phyloP scores from a whole-genome alignment of 345 rosid genomes.

The Leavenworthia alabamica region DNA sequence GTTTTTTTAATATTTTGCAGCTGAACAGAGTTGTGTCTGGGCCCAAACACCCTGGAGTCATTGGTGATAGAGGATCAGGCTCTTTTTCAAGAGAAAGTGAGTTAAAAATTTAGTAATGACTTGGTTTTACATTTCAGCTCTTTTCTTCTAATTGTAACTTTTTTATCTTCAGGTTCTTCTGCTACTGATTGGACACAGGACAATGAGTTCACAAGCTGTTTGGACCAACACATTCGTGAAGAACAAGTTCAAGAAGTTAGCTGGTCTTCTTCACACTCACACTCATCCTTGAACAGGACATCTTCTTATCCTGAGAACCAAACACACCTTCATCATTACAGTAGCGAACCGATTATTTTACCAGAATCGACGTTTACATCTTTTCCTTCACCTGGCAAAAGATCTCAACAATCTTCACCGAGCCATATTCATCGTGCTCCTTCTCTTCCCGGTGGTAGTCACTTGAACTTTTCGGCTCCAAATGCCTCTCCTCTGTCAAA shows the following conservation, averaged over 20 bases:
- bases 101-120: slow-evolving; percentile 18
- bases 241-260: slow-evolving; percentile 58
- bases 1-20: slow-evolving; percentile 34
- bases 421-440: slow-evolving; percentile 49
- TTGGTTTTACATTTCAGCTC: neutral
- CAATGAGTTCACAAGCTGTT: slow-evolving; percentile 61
- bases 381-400: slow-evolving; percentile 73
- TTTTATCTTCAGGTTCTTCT: slow-evolving; percentile 69
- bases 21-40: slow-evolving; percentile 90
- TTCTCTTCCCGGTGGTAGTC: slow-evolving; percentile 46
- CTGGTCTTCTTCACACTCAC: slow-evolving; percentile 82
- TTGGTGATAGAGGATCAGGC: slow-evolving; percentile 91
- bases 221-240: slow-evolving; percentile 59
- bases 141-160: neutral
- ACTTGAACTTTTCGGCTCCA: slow-evolving; percentile 49
- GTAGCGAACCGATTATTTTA: slow-evolving; percentile 56
- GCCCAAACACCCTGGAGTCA: slow-evolving; percentile 86
- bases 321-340: slow-evolving; percentile 54
- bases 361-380: slow-evolving; percentile 72
- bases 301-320: slow-evolving; percentile 84
- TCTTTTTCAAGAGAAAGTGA: slow-evolving; percentile 98
- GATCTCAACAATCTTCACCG: slow-evolving; percentile 54
- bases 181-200: slow-evolving; percentile 87
- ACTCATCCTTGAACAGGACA: slow-evolving; percentile 61
- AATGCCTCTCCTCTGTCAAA: slow-evolving; percentile 55